phyloP scores from a whole-genome alignment of 202 grass and related monocot genomes.

The Hordeum pubiflorum region DNA sequence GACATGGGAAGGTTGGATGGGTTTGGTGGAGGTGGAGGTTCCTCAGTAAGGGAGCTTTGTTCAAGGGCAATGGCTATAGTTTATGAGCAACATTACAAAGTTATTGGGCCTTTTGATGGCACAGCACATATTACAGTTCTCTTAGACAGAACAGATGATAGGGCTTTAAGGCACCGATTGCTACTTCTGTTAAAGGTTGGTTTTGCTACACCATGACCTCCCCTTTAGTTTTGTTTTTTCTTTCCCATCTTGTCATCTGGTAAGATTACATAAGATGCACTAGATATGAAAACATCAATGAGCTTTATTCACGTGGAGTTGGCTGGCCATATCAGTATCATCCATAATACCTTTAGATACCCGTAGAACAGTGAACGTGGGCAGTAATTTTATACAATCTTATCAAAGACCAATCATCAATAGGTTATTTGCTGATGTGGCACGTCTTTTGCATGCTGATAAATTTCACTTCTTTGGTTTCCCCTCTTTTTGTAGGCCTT shows the following conservation, averaged over 20 bases:
- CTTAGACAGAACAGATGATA: constrained; percentile 94
- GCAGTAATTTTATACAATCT: background rate
- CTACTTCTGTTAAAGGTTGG: constrained; percentile 75
- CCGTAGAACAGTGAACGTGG: background rate
- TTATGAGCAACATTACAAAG: constrained; percentile 90
- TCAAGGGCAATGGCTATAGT: constrained; percentile 98
- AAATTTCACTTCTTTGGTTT: constrained; percentile 17
- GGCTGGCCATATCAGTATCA: background rate
- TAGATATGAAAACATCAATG: background rate
- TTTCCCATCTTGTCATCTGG: background rate
- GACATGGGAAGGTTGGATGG: constrained; percentile 98
- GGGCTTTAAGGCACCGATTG: constrained; percentile 77
- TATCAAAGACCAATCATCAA: background rate
- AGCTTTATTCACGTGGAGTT: constrained; percentile 9
- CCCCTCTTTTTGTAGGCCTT: constrained; percentile 57
- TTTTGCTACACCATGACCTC: constrained; percentile 7
- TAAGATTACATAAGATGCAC: constrained; percentile 10
- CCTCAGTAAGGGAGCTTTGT: constrained; percentile 91
- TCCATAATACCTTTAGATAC: constrained; percentile 8
- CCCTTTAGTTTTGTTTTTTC: background rate
- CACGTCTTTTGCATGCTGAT: constrained; percentile 16
- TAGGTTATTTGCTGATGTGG: constrained; percentile 6
- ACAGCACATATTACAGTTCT: constrained; percentile 91
- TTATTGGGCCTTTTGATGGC: constrained; percentile 92
- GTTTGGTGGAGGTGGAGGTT: constrained; percentile 95